These are phyloP conservation scores for Trichoderma brevicompactum DNA, from an alignment of 2,329 filamentous ascomycete genomes.

Conservation along the genomic window DNA sequence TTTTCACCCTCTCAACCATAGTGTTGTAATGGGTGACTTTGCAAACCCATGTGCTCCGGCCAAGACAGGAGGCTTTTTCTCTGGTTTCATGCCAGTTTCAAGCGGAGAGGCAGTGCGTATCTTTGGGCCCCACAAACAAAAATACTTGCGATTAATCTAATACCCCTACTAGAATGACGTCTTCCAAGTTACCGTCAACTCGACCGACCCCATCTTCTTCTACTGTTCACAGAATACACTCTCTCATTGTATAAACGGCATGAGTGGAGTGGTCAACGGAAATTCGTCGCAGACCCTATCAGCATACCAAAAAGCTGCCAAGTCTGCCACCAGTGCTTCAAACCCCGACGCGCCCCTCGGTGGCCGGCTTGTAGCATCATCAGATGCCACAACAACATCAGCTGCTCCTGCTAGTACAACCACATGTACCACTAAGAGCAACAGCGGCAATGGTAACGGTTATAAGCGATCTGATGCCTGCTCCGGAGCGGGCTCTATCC, in stretches of 20 bases:
- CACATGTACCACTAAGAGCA: slow-evolving; percentile 11
- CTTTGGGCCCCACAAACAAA: not conserved
- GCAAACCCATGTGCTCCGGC: slow-evolving; percentile 18
- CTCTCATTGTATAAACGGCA: slow-evolving; percentile 34
- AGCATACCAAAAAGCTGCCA: slow-evolving; percentile 25
- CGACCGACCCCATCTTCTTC: slow-evolving; percentile 36
- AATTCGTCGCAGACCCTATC: slow-evolving; percentile 24
- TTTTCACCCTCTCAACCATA: slow-evolving; percentile 19
- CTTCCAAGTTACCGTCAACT: slow-evolving; percentile 35
- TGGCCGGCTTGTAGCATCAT: not conserved
- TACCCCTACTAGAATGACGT: slow-evolving; percentile 25
- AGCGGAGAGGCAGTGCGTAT: slow-evolving; percentile 18
- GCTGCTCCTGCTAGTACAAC: slow-evolving; percentile 5
- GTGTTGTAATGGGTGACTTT: slow-evolving; percentile 22
- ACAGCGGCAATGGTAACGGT: not conserved
- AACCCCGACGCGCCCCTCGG: slow-evolving; percentile 1
- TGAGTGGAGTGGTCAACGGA: slow-evolving; percentile 35
- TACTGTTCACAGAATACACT: slow-evolving; percentile 32
- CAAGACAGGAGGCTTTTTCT: slow-evolving; percentile 22
- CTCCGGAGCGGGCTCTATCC: slow-evolving; percentile 19
- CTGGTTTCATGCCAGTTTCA: slow-evolving; percentile 17
- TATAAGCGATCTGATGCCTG: slow-evolving; percentile 17
- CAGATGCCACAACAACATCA: not conserved
- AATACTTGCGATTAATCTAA: not conserved
- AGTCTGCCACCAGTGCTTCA: slow-evolving; percentile 3